Evolutionary conservation across 257 asterid genomes (phyloP), one percentile per base, ranked within the genome.

Genomic region (Thymus quinquecostatus): DNA sequence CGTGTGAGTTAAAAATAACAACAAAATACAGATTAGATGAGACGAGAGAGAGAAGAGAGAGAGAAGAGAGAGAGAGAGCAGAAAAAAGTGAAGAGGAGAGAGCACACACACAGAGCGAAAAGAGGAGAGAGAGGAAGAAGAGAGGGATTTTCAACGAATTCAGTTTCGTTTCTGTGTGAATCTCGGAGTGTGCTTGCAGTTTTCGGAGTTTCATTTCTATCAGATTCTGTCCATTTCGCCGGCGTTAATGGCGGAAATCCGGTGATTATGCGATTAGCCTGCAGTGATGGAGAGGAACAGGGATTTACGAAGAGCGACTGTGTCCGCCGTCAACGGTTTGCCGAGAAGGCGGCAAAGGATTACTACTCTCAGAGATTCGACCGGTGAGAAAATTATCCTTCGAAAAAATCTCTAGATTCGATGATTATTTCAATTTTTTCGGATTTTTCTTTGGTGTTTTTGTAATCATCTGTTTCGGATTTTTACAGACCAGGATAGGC

Each of bases 341-440:
- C 82, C 80, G 73, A 78, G 77, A 64, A 70, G 86, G 27, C 85
- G 88, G 57, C 86, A 75, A 50, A 78, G 85, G 69, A 77, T 77
- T 58, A 66, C 79, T 44, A 57, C 75, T 72, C 74, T 76, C 72
- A 78, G 75, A 76, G 82, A 81, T 75, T 78, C 86, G 49, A 49
- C 74, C 36, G 92, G 95, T 88, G 34, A 58, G 83, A 48, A 61
- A 54, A 64, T 21, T 21, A 44, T 78, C 29, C 60, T 36, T 33
- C 7, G 6, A 5, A 6, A 0, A 21, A 30, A 28, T 27, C 43
- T 65, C 48, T 32, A 10, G 54, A 66, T 47, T 70, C 6, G 68
- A 54, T 79, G 43, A 34, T 59, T 36, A 3, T 69, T 65, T 73
- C 50, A 27, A 10, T 49, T 2, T 1, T 14, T 60, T 14, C 1